Conservation (phyloP, 495 filamentous ascomycete genomes). For the Amphirosellinia nigrospora region DNA sequence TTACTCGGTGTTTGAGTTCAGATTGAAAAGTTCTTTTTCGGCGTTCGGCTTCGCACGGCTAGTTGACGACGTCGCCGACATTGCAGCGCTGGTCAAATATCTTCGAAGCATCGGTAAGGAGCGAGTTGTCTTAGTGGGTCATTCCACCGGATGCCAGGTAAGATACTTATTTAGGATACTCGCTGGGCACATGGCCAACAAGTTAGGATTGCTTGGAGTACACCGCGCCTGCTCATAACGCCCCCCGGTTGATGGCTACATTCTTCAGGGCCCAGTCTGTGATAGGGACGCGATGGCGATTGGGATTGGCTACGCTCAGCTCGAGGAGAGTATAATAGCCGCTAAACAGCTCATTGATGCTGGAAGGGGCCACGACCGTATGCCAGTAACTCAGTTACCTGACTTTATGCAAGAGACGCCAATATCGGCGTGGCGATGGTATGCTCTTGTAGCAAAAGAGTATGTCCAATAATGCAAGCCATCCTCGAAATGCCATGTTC, state of each 20-base stretch:
- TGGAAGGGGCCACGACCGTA: conserved; percentile 60
- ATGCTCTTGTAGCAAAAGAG: conserved; percentile 65
- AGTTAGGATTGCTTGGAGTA: conserved; percentile 77
- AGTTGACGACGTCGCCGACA: conserved; percentile 72
- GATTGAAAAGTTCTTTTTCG: conserved; percentile 61
- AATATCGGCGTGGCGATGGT: conserved; percentile 71
- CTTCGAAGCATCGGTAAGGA: conserved; percentile 55
- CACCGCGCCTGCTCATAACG: conserved; percentile 41
- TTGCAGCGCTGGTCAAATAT: conserved; percentile 73
- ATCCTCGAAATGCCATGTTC: not conserved
- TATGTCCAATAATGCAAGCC: conserved; percentile 35
- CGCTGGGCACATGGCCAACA: not conserved
- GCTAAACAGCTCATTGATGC: conserved; percentile 60
- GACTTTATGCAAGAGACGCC: conserved; percentile 57
- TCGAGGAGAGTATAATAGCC: conserved; percentile 57
- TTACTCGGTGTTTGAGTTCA: conserved; percentile 52
- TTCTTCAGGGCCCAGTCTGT: conserved; percentile 81
- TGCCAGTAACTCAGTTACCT: conserved; percentile 60
- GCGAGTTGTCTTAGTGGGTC: conserved; percentile 86
- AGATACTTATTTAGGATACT: not conserved
- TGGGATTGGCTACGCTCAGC: conserved; percentile 46
- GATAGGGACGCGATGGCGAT: conserved; percentile 72
- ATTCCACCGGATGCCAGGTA: conserved; percentile 80
- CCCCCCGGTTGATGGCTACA: conserved; percentile 72
- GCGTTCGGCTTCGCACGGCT: conserved; percentile 78